Base-by-base conservation (phyloP, 345 rosid genomes). In the Acer campestre region DNA sequence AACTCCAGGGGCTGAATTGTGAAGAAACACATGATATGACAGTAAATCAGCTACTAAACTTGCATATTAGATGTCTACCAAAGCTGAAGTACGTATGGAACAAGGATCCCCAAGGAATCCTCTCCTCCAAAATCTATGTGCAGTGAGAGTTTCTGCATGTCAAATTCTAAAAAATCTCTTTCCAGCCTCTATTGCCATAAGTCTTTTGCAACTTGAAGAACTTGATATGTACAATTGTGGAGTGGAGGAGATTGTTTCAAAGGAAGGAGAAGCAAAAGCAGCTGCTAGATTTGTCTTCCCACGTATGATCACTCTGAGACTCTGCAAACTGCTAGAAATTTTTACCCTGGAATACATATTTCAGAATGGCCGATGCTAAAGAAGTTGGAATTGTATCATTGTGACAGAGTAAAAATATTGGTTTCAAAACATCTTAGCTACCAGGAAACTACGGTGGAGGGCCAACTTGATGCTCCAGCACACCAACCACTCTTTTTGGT, bases 321-420 rank as follows among this genome's bases (percentile, higher is more conserved):
- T 81, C n/a, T 0, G 1, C 0, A 1, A 12, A 1, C 23, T 83
- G 27, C 59, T 4, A 44, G 1, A 14, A 63, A 53, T 2, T 79
- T 85, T 56, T 71, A 44, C 10, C 44, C 8, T 7, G 72, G 62
- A 3, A 16, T 2, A 25, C 78, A 80, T 68, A 58, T 44, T 49
- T 6, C 14, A 11, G 23, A 27, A 7, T 67, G 77, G 81, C 61
- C 67, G 3, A 12, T 3, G 27, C 73, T 58, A 8, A 67, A 46
- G 6, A 73, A n/a, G 16, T 56, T 73, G 20, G 63, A 23, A 6
- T 16, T 77, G 9, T 11, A 22, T 77, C 68, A 74, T 67, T 67
- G 68, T 38, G 55, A 73, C 77, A 71, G 7, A 29, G 10, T 71
- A 31, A 18, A 16, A 29, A 3, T 71, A 35, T 71, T 71, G 17